Base-by-base conservation (phyloP, 2,329 filamentous ascomycete species). In the Ilyonectria mors-panacis region DNA sequence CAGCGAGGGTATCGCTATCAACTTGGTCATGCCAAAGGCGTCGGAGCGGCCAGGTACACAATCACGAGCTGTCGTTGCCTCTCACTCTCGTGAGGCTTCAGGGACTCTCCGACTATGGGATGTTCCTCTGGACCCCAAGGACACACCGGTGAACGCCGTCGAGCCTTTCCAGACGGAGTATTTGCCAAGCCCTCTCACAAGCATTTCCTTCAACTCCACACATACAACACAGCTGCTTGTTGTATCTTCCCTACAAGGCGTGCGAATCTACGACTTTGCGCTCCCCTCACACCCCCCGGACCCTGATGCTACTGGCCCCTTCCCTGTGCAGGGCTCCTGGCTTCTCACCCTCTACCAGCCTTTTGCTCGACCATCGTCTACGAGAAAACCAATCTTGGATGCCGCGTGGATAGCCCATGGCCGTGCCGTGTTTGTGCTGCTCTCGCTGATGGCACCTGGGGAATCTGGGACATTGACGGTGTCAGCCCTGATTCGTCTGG, bases 371-470 rank as follows among this genome's bases (percentile, higher is more conserved):
- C 81, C 85, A 19, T 83, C 84, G 17, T 76, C 83, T 6, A 77
- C 84, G 2, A 83, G 90, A 48, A 92, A 91, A 72, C 85, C 86
- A 0, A 85, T 92, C n/a, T 77, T 91, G 15, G 89, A 89, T 55
- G 88, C 89, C 1, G 84, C 86, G 6, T 92, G 90, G 90, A 85
- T 91, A 54, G 82, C 85, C 2, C 85, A 87, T 65, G 90, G 90
- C 10, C 84, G 86, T 53, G 89, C 89, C 6, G 81, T 92, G 30
- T 79, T 92, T 45, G 83, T 84, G 1, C 81, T 92, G 2, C 80
- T 91, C 4, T 91, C 4, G 86, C 87, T 1, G 90, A 92, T 71
- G 90, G 89, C 7, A 89, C 89, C 76, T 92, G 90, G 90, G 90
- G 88, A 15, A 87, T 92, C 37, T 92, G 89, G 89, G 89, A 92